Percentiles rank a stretch among this genome's conserved stretches.
Conservation (phyloP, 768 basidiomycete species). For the Leccinum disarticulatum region DNA sequence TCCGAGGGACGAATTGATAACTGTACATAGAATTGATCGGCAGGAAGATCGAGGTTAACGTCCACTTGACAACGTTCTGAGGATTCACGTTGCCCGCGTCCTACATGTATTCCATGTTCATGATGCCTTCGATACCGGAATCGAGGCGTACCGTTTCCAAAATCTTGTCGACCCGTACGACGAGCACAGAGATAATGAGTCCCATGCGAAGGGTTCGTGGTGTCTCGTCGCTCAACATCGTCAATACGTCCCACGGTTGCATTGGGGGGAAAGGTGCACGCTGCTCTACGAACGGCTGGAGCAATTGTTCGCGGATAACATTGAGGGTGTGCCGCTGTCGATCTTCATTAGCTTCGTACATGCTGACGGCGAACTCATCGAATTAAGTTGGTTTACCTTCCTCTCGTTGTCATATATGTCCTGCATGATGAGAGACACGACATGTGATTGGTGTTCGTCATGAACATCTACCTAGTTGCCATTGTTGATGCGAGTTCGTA, state of each 20-base stretch:
- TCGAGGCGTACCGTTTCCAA: slow-evolving; percentile 75
- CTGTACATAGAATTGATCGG: slow-evolving; percentile 65
- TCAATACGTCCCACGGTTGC: slow-evolving; percentile 76
- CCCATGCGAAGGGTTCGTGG: slow-evolving; percentile 71
- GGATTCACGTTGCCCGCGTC: slow-evolving; percentile 43
- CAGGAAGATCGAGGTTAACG: slow-evolving; percentile 59
- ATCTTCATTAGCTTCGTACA: slow-evolving; percentile 79
- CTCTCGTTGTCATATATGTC: too few relatives aligned
- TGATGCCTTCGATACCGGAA: slow-evolving; percentile 86
- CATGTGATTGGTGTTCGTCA: too few relatives aligned
- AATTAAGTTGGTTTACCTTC: slow-evolving; percentile 51
- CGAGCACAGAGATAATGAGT: slow-evolving; percentile 75
- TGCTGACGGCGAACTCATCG: slow-evolving; percentile 93
- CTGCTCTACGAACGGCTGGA: slow-evolving; percentile 76
- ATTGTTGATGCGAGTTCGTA: slow-evolving; percentile 98
- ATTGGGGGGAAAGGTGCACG: slow-evolving; percentile 66
- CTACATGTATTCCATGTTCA: slow-evolving; percentile 58
- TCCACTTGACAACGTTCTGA: slow-evolving; percentile 61
- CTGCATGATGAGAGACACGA: too few relatives aligned
- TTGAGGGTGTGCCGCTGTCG: slow-evolving; percentile 89
- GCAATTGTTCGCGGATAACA: slow-evolving; percentile 83
- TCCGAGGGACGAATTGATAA: slow-evolving; percentile 71
- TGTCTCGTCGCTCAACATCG: slow-evolving; percentile 96
- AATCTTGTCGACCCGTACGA: slow-evolving; percentile 48
- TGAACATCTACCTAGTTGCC: slow-evolving; percentile 50